Percentiles rank a stretch among this genome's conserved stretches.
These are phyloP conservation scores for Ramichloridium luteum DNA, from an alignment of 2,329 filamentous ascomycete genomes.

Conservation along the genomic window DNA sequence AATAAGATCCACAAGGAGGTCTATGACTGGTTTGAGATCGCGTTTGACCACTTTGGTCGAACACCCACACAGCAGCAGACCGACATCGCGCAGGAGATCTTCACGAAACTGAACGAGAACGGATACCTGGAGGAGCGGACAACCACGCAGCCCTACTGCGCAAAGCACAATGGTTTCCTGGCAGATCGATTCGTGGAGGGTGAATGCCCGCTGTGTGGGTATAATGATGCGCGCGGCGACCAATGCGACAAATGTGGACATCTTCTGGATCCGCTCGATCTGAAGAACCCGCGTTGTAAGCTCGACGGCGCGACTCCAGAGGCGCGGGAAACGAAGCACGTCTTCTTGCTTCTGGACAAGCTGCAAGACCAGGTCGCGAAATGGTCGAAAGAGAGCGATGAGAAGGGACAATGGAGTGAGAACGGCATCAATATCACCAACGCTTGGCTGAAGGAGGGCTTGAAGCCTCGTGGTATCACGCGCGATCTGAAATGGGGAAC, in stretches of 20 bases:
- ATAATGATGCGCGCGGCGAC: conserved; percentile 41
- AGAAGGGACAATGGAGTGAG: conserved; percentile 62
- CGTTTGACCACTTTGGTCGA: conserved; percentile 87
- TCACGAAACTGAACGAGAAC: conserved; percentile 75
- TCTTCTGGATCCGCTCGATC: conserved; percentile 38
- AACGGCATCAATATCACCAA: conserved; percentile 68
- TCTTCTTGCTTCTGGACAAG: conserved; percentile 78
- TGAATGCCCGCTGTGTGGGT: conserved; percentile 57
- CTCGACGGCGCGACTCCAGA: conserved; percentile 74
- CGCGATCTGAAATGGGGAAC: conserved; percentile 86
- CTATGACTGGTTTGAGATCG: conserved; percentile 93
- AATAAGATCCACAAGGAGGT: conserved; percentile 79
- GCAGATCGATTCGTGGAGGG: conserved; percentile 81
- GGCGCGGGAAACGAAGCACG: conserved; percentile 72
- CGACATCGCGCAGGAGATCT: conserved; percentile 84
- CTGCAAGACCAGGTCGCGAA: conserved; percentile 63
- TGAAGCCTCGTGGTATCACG: conserved; percentile 80
- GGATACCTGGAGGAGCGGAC: conserved; percentile 77
- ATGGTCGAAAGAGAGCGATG: conserved; percentile 64
- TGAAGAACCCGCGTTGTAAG: conserved; percentile 84
- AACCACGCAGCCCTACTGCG: conserved; percentile 84
- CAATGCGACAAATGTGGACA: conserved; percentile 42
- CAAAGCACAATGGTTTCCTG: conserved; percentile 49
- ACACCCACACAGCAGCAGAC: conserved; percentile 85
- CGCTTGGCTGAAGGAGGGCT: conserved; percentile 69